A percentile compares a stretch with the other conserved stretches of the same genome.
Evolutionary conservation across 768 basidiomycete species (phyloP).

Genomic region (Termitomyces sp.): DNA sequence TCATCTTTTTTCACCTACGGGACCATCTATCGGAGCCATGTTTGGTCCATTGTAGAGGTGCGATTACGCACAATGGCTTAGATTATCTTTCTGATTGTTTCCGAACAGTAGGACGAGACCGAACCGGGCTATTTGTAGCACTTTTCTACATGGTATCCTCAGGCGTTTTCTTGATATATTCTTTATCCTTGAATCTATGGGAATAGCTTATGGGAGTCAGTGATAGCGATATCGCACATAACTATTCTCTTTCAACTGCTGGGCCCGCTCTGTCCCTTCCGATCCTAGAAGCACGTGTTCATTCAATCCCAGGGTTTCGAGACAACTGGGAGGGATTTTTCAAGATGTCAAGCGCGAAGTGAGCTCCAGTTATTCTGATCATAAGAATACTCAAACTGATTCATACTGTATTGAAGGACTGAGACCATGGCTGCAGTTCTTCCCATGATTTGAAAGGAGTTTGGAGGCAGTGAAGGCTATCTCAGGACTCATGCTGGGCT

Average conservation of each 20-base stretch:
- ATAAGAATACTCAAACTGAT: neutral
- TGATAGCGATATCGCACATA: slow-evolving; percentile 33
- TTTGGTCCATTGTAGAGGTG: too few species aligned
- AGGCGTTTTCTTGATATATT: neutral
- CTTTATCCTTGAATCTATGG: neutral
- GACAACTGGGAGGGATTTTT: slow-evolving; percentile 29
- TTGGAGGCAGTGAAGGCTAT: slow-evolving; percentile 32
- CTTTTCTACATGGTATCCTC: slow-evolving; percentile 26
- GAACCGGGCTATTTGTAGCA: slow-evolving; percentile 34
- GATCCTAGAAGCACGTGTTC: slow-evolving; percentile 24
- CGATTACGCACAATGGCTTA: neutral
- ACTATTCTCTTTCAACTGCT: slow-evolving; percentile 33
- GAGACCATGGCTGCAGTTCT: slow-evolving; percentile 29
- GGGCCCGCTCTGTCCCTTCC: slow-evolving; percentile 30
- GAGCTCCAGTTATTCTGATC: neutral
- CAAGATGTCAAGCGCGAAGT: slow-evolving; percentile 31
- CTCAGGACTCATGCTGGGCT: slow-evolving; percentile 24
- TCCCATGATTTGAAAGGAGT: slow-evolving; percentile 26
- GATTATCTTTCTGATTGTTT: neutral
- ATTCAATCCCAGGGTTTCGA: slow-evolving; percentile 21
- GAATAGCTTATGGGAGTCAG: slow-evolving; percentile 31
- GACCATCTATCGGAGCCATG: too few species aligned
- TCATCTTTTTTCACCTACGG: too few species aligned
- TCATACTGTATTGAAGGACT: slow-evolving; percentile 19
- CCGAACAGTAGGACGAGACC: slow-evolving; percentile 35